Conservation (phyloP, 805 yeast genomes). For the Clavispora phyllophila region DNA sequence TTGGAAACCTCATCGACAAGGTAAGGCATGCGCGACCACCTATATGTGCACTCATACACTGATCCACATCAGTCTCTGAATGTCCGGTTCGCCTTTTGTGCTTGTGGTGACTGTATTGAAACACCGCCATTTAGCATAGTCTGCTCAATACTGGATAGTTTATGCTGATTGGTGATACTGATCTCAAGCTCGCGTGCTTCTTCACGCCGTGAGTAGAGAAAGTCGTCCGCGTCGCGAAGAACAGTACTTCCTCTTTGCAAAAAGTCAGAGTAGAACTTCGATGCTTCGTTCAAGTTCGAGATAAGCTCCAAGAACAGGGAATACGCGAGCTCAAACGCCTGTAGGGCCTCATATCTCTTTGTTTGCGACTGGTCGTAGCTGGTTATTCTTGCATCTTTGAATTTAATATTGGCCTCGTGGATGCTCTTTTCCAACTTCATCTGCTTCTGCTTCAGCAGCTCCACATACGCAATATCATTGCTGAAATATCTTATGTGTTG, state of each 20-base stretch:
- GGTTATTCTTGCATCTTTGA: constrained; percentile 6
- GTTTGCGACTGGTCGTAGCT: constrained; percentile 17
- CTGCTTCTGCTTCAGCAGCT: constrained; percentile 29
- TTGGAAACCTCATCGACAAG: not conserved
- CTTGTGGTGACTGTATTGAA: not conserved
- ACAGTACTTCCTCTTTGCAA: constrained; percentile 41
- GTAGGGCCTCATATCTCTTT: constrained; percentile 46
- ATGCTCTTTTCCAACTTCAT: constrained; percentile 14
- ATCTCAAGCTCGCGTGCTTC: constrained; percentile 50
- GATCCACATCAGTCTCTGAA: not conserved
- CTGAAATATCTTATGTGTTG: constrained; percentile 44
- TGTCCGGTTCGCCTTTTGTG: not conserved
- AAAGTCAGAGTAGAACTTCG: constrained; percentile 64
- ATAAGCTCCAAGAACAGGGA: constrained; percentile 51
- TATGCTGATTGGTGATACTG: constrained; percentile 7
- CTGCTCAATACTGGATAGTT: constrained; percentile 12
- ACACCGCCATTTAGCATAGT: constrained; percentile 4
- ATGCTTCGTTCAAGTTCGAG: constrained; percentile 61
- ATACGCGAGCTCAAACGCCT: constrained; percentile 46
- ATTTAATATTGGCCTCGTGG: constrained; percentile 10
- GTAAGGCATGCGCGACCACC: not conserved
- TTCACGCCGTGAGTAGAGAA: constrained; percentile 44
- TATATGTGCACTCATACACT: not conserved
- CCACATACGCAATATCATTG: constrained; percentile 45
- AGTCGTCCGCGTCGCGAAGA: constrained; percentile 46